Evolutionary conservation across 1,284 basidiomycete genomes (phyloP), one percentile per base, ranked within the genome.

Genomic region (Hypsizygus ulmarius): DNA sequence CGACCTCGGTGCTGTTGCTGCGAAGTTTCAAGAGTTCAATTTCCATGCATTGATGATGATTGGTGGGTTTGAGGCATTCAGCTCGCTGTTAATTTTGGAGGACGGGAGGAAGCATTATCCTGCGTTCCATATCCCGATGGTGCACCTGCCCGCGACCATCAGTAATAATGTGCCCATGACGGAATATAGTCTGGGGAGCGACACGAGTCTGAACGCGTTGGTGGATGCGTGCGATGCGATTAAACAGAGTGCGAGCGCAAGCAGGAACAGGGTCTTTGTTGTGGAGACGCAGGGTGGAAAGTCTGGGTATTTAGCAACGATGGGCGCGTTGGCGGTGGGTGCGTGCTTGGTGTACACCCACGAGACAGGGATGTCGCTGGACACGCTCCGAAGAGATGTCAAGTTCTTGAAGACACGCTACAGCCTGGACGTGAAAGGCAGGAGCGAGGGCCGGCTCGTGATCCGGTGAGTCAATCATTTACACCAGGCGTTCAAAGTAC

Each of bases 141-240:
- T 86, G 30, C 93, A 96, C 64, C 74, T 97, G 3, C 94, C 94
- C 1, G 95, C 95, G 27, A 98, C 95, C 39, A 87, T 99, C 62
- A 94, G 90, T 55, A 99, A 99, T 74, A 99, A 99, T 59, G 94
- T 99, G 5, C 96, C 97, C 1, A 68, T 98, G 72, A 97, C 94
- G 49, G 95, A 99, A 67, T 94, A 92, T 68, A 95, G 92, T 64
- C 72, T 99, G 45, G 96, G 96, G 11, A 90, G 87, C 53, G 96
- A 99, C 64, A 99, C 96, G 28, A 92, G 90, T 64, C 74, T 99
- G 75, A 98, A 98, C 64, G 93, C 94, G 1, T 77, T 99, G n/a
- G 93, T 98, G 32, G 89, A 93, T 52, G 95, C 97, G 2, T 98
- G 95, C 64, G 97, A 99, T 69, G 87, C 94, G 27, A 97, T 99